phyloP scores from a whole-genome alignment of 306 rosid species.

The Geum urbanum region DNA sequence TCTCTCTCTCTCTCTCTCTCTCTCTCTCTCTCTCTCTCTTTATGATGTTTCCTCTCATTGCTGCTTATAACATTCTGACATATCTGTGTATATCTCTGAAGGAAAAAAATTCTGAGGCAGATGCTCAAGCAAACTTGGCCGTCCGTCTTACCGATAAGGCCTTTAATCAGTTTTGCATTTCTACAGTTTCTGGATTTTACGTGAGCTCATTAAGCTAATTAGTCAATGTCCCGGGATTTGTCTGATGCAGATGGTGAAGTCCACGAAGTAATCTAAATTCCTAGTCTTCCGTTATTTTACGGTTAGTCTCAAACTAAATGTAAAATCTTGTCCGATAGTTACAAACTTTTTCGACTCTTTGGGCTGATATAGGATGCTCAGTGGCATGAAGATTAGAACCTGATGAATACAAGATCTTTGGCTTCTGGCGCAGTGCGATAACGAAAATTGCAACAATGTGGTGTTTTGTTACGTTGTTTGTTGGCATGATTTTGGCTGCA shows the following conservation, averaged over 20 bases:
- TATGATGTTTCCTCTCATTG: conserved; percentile 6
- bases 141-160: conserved; percentile 62
- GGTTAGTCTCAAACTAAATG: neutral
- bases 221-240: conserved; percentile 18
- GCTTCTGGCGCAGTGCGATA: neutral
- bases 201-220: neutral
- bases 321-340: neutral
- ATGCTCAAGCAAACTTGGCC: conserved; percentile 87
- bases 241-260: conserved; percentile 66
- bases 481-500: neutral
- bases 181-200: neutral
- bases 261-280: conserved; percentile 34
- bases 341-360: neutral
- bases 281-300: conserved; percentile 16
- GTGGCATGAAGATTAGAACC: neutral
- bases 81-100: conserved; percentile 40
- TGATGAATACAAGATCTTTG: neutral
- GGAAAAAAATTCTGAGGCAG: conserved; percentile 79
- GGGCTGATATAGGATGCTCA: neutral
- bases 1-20: too few species aligned
- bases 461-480: neutral
- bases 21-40: too few species aligned
- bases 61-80: conserved; percentile 20
- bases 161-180: conserved; percentile 19
- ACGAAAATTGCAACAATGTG: neutral